Evolutionary conservation across 2,329 filamentous ascomycete genomes (phyloP).

Genomic region (Phaeosphaeria sp.): DNA sequence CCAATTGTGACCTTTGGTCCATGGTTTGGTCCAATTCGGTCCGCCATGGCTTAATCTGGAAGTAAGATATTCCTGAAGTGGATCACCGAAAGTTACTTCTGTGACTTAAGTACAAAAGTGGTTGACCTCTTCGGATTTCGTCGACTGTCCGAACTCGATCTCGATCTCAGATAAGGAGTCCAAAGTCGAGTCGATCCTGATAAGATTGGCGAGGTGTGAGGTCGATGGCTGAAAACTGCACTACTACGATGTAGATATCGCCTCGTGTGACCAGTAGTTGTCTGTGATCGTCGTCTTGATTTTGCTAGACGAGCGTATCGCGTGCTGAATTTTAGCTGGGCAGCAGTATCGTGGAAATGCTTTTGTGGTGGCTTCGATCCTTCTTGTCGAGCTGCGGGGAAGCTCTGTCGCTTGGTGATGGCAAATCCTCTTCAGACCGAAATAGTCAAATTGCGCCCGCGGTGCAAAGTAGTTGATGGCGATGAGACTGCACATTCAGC

Average conservation of each 20-base stretch:
- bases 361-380: conserved; percentile 19
- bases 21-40: conserved; percentile 55
- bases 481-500: conserved; percentile 3
- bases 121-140: not conserved
- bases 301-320: conserved; percentile 2
- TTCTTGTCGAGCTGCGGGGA: conserved; percentile 26
- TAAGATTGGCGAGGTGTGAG: conserved; percentile 22
- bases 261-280: conserved; percentile 14
- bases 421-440: not conserved
- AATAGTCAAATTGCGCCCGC: not conserved
- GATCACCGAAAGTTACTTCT: not conserved
- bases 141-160: not conserved
- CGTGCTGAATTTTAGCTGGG: not conserved
- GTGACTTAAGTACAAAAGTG: not conserved
- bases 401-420: conserved; percentile 14
- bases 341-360: conserved; percentile 1
- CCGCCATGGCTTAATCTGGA: conserved; percentile 29
- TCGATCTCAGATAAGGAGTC: conserved; percentile 2
- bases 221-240: conserved; percentile 23
- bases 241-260: conserved; percentile 16
- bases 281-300: conserved; percentile 1
- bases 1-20: conserved; percentile 50
- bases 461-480: not conserved
- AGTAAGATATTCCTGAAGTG: conserved; percentile 10
- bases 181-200: conserved; percentile 24